These are phyloP conservation scores for Oryza coarctata DNA, from an alignment of 176 grass and related monocot species.

Conservation along the genomic window DNA sequence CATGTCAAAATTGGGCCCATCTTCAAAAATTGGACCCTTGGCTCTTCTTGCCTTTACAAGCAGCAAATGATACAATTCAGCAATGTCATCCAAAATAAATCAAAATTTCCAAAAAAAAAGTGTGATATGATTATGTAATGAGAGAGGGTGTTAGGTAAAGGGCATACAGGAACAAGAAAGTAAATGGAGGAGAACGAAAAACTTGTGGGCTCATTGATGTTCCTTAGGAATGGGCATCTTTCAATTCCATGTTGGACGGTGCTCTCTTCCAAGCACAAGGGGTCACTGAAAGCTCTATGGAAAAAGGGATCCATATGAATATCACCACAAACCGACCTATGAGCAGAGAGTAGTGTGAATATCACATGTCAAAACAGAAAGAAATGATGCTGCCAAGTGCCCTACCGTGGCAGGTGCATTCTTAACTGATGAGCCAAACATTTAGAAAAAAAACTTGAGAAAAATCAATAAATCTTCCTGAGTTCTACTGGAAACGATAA, in stretches of 20 bases:
- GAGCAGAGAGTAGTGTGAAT: conserved; percentile 19
- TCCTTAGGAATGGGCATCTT: conserved; percentile 91
- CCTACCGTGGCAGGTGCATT: not conserved
- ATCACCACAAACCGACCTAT: conserved; percentile 34
- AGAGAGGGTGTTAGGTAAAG: not conserved
- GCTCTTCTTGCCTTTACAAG: conserved; percentile 66
- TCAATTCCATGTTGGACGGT: conserved; percentile 66
- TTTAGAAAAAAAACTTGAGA: not conserved
- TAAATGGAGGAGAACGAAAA: conserved; percentile 61
- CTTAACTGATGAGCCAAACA: not conserved
- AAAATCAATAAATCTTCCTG: not conserved
- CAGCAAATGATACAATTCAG: conserved; percentile 37
- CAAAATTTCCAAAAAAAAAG: not conserved
- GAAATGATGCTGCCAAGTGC: not conserved
- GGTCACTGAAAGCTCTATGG: conserved; percentile 40
- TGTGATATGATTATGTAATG: conserved; percentile 2
- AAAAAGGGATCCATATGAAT: conserved; percentile 66
- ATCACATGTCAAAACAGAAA: not conserved
- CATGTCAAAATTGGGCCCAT: conserved; percentile 93
- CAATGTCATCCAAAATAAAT: not conserved
- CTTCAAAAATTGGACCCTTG: conserved; percentile 96
- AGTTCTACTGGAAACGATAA: not conserved
- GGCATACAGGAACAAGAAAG: conserved; percentile 68
- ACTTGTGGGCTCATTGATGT: conserved; percentile 86
- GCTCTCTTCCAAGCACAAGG: conserved; percentile 46